phyloP scores from a whole-genome alignment of 2,329 filamentous ascomycete species.

The Sphaerulina populicola region DNA sequence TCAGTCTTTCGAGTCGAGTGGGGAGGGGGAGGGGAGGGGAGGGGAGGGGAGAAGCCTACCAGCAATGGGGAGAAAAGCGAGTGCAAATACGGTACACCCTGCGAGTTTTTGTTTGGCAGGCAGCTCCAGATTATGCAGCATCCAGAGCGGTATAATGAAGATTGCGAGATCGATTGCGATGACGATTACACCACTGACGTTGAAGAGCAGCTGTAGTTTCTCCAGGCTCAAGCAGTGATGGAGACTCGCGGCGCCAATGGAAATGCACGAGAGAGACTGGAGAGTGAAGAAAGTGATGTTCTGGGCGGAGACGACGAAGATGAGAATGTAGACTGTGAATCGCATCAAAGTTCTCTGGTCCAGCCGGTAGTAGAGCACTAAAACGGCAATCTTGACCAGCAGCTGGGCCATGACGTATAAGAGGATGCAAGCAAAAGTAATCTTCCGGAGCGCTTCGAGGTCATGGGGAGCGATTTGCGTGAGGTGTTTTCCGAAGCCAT shows the following conservation, averaged over 20 bases:
- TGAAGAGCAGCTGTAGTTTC: slow-evolving; percentile 11
- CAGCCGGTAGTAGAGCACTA: slow-evolving; percentile 14
- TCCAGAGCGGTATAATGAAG: slow-evolving; percentile 11
- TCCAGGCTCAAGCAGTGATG: slow-evolving; percentile 8
- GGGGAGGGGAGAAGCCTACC: slow-evolving; percentile 6
- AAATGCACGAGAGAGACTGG: slow-evolving; percentile 9
- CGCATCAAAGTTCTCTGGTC: slow-evolving; percentile 15
- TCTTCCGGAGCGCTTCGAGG: slow-evolving; percentile 2
- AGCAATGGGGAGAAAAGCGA: slow-evolving; percentile 13
- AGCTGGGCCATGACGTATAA: slow-evolving; percentile 11
- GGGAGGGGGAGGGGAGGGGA: no score
- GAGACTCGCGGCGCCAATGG: neutral
- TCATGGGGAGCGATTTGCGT: neutral
- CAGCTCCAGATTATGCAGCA: slow-evolving; percentile 11
- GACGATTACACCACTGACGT: slow-evolving; percentile 9
- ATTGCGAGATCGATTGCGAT: slow-evolving; percentile 9
- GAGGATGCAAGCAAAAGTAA: slow-evolving; percentile 9
- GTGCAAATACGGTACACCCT: slow-evolving; percentile 10
- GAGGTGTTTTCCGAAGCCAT: slow-evolving; percentile 12
- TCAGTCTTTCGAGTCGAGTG: neutral
- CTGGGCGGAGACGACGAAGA: slow-evolving; percentile 7
- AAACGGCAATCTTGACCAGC: slow-evolving; percentile 13
- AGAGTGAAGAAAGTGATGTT: slow-evolving; percentile 6
- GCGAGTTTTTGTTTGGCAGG: slow-evolving; percentile 11
- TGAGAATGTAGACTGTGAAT: slow-evolving; percentile 10